Conservation (phyloP, 2,329 filamentous ascomycete genomes). For the Arthrobotrys sphaeroides region DNA sequence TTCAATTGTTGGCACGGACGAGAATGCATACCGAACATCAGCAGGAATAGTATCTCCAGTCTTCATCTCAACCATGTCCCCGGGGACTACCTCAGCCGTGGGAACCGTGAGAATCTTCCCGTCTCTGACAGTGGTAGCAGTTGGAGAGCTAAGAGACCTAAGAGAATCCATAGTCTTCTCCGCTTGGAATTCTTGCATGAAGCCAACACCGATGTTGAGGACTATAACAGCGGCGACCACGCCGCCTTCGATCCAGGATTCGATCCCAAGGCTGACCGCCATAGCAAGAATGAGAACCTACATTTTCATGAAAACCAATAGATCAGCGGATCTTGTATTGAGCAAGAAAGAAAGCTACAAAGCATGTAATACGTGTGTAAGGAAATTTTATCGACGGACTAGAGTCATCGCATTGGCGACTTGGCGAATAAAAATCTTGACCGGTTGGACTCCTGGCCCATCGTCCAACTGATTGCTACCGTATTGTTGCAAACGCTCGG, state of each 20-base stretch:
- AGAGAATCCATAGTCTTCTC: constrained; percentile 68
- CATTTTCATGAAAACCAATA: constrained; percentile 34
- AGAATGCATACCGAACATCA: constrained; percentile 61
- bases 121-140: constrained; percentile 66
- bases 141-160: constrained; percentile 66
- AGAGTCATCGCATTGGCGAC: constrained; percentile 81
- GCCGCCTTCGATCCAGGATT: constrained; percentile 70
- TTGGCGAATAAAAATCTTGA: constrained; percentile 76
- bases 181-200: constrained; percentile 67
- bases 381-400: constrained; percentile 13
- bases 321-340: constrained; percentile 22
- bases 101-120: constrained; percentile 66
- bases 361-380: not conserved
- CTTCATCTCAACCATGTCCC: constrained; percentile 69
- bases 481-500: constrained; percentile 69
- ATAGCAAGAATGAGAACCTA: constrained; percentile 68
- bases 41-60: constrained; percentile 64
- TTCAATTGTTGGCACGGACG: constrained; percentile 66
- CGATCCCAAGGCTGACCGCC: constrained; percentile 69
- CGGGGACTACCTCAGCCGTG: constrained; percentile 68
- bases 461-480: constrained; percentile 77
- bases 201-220: constrained; percentile 70
- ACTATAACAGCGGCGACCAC: constrained; percentile 69
- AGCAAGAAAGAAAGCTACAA: not conserved
- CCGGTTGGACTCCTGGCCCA: constrained; percentile 73